Evolutionary conservation across 805 yeast species (phyloP).

Genomic region (Zygoascus tannicola): DNA sequence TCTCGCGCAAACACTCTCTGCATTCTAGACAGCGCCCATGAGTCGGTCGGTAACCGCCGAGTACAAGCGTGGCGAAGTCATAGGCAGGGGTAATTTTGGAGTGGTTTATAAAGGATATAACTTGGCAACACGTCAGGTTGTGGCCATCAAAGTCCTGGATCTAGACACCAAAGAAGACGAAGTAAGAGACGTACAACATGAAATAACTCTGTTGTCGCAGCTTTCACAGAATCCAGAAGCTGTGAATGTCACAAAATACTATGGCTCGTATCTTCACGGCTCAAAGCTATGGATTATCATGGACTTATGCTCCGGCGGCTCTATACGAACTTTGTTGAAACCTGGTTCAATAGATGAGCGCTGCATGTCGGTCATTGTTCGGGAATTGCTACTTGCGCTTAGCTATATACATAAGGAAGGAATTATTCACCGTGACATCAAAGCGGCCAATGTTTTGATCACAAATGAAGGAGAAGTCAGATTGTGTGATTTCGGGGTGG

Average conservation of each 20-base stretch:
- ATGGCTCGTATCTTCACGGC: constrained; percentile 78
- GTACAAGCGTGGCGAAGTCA: constrained; percentile 77
- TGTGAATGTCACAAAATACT: constrained; percentile 89
- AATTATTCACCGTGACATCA: constrained; percentile 91
- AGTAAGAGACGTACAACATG: constrained; percentile 88
- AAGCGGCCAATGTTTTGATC: constrained; percentile 90
- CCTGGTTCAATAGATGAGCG: constrained; percentile 86
- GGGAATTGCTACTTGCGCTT: constrained; percentile 74
- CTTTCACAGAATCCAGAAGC: constrained; percentile 49
- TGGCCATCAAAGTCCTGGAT: constrained; percentile 88
- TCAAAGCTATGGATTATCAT: constrained; percentile 94
- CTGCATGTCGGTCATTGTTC: constrained; percentile 69
- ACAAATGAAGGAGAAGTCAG: constrained; percentile 84
- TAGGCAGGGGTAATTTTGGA: constrained; percentile 96
- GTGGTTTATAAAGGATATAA: constrained; percentile 78
- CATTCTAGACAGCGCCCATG: no score
- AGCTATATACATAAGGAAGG: constrained; percentile 78
- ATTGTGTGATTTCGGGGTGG: constrained; percentile 96
- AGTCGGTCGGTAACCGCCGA: constrained; percentile 24
- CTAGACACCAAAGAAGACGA: constrained; percentile 92
- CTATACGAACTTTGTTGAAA: constrained; percentile 70
- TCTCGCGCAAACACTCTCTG: no score
- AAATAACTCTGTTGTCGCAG: constrained; percentile 76
- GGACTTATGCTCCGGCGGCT: constrained; percentile 98
- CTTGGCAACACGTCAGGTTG: constrained; percentile 55